These are phyloP conservation scores for Aureococcus anophagefferens DNA, from an alignment of 108 stramenopile genomes.

Conservation along the genomic window DNA sequence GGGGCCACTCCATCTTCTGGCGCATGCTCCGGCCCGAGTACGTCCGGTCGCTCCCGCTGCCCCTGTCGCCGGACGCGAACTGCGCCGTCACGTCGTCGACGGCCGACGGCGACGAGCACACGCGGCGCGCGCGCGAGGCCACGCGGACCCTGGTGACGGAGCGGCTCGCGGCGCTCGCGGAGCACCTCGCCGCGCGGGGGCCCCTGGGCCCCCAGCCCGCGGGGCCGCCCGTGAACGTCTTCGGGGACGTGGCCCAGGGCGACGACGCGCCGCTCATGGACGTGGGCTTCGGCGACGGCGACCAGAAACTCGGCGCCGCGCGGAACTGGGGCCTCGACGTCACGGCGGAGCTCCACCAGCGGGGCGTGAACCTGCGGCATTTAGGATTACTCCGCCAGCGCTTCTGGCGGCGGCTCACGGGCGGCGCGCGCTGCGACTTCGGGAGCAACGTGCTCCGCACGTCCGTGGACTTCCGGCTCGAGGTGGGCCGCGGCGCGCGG, in stretches of 20 bases:
- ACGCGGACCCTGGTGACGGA: slow-evolving; percentile 26
- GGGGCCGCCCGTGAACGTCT: not conserved
- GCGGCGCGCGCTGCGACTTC: slow-evolving; percentile 27
- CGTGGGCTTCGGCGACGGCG: not conserved
- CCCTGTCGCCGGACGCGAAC: slow-evolving; percentile 38
- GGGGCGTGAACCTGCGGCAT: slow-evolving; percentile 45
- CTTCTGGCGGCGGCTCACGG: slow-evolving; percentile 42
- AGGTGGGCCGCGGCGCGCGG: slow-evolving; percentile 36
- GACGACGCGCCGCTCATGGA: not conserved
- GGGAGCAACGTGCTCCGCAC: slow-evolving; percentile 14
- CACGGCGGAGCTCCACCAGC: slow-evolving; percentile 36
- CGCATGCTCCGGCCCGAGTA: slow-evolving; percentile 49
- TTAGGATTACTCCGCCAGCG: slow-evolving; percentile 35
- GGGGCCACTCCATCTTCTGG: slow-evolving; percentile 45
- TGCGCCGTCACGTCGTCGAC: slow-evolving; percentile 18
- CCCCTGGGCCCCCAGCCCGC: not conserved
- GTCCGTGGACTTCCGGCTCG: slow-evolving; percentile 23
- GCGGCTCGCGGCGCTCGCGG: slow-evolving; percentile 31
- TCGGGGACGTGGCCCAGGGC: not conserved
- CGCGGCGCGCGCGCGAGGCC: slow-evolving; percentile 19
- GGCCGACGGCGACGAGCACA: slow-evolving; percentile 33
- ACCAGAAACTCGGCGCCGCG: not conserved
- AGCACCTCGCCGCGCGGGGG: slow-evolving; percentile 17
- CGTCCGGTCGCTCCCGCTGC: slow-evolving; percentile 14
- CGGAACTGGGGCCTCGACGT: slow-evolving; percentile 24